Conservation (phyloP, 768 basidiomycete genomes). For the Serendipita sp. region DNA sequence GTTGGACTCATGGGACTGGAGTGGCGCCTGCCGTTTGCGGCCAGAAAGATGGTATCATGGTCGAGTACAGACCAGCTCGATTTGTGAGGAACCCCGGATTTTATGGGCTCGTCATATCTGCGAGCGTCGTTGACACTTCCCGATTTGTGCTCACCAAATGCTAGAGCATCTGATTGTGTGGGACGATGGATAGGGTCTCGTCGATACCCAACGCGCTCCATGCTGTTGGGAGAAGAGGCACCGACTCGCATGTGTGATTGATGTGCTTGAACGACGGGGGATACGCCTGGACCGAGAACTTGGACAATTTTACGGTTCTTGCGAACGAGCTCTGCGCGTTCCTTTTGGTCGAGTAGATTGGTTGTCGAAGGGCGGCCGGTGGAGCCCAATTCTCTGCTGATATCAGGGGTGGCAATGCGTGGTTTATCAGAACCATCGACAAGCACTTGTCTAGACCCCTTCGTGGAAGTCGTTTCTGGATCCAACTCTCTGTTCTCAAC, state of each 20-base stretch:
- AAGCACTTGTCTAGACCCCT: background rate
- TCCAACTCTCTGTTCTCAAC: background rate
- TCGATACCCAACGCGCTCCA: constrained; percentile 12
- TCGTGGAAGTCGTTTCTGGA: background rate
- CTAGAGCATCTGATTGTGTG: constrained; percentile 24
- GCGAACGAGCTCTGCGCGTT: constrained; percentile 55
- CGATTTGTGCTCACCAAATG: constrained; percentile 12
- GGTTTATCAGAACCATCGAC: constrained; percentile 1
- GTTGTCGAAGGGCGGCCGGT: constrained; percentile 39
- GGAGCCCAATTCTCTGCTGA: background rate
- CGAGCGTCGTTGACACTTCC: background rate
- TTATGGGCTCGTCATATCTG: background rate
- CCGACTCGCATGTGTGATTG: constrained; percentile 5
- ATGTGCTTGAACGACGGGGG: constrained; percentile 23
- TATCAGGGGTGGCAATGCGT: background rate
- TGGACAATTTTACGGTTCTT: constrained; percentile 66
- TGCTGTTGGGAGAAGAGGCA: background rate
- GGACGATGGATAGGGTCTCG: constrained; percentile 18
- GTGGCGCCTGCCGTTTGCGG: background rate
- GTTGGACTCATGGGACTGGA: constrained; percentile 8
- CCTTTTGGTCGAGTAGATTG: constrained; percentile 44
- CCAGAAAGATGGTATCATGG: background rate
- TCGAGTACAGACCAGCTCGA: background rate
- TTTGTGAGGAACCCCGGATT: background rate
- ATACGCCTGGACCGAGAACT: constrained; percentile 53